A percentile compares a stretch with the other conserved stretches of the same genome.
Evolutionary conservation across 2,329 filamentous ascomycete genomes (phyloP).

Genomic region (Phaeophleospora eucalypticola): DNA sequence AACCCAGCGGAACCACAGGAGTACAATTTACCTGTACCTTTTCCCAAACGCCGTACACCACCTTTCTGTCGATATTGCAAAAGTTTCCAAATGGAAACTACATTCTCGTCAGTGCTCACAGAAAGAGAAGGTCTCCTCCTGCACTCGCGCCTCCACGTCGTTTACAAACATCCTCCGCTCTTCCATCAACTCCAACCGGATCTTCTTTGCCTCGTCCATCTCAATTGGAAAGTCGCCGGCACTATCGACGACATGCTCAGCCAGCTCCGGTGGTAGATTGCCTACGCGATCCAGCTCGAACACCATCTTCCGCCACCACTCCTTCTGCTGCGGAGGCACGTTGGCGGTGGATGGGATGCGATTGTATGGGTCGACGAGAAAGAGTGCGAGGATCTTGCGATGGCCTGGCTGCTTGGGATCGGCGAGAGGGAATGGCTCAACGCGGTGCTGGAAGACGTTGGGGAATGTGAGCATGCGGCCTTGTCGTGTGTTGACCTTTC

Average conservation of each 20-base stretch:
- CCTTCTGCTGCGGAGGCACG: slow-evolving; percentile 48
- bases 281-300: slow-evolving; percentile 16
- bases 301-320: slow-evolving; percentile 39
- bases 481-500: slow-evolving; percentile 44
- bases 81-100: too few species aligned
- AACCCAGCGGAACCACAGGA: too few species aligned
- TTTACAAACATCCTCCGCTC: slow-evolving; percentile 26
- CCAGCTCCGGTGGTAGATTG: slow-evolving; percentile 27
- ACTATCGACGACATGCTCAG: slow-evolving; percentile 24
- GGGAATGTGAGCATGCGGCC: slow-evolving; percentile 55
- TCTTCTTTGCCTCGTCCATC: slow-evolving; percentile 26
- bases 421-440: slow-evolving; percentile 48
- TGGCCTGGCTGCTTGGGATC: slow-evolving; percentile 53
- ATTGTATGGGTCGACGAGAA: slow-evolving; percentile 54
- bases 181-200: slow-evolving; percentile 30
- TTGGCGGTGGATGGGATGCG: slow-evolving; percentile 51
- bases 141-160: slow-evolving; percentile 13
- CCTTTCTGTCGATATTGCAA: too few species aligned
- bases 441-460: slow-evolving; percentile 50
- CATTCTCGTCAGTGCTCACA: slow-evolving; percentile 30
- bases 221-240: slow-evolving; percentile 28
- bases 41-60: too few species aligned
- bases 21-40: too few species aligned
- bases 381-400: slow-evolving; percentile 55
- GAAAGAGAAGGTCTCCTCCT: slow-evolving; percentile 25